Conservation (phyloP, 805 yeast genomes). For the Kregervanrija fluxuum region DNA sequence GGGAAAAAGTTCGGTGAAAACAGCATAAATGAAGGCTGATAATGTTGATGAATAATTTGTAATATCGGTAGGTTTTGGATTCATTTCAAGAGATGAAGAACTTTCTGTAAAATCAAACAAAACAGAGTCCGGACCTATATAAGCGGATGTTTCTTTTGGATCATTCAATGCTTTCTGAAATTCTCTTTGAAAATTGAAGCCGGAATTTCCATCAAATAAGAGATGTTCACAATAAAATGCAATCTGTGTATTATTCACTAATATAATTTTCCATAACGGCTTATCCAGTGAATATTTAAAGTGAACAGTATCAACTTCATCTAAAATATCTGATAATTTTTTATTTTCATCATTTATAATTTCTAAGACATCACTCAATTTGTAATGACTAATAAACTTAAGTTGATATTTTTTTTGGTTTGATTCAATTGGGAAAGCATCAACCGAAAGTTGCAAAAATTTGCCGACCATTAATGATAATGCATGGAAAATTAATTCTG, state of each 20-base stretch:
- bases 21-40: no score
- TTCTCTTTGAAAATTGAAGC: constrained; percentile 24
- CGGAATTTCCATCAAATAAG: constrained; percentile 30
- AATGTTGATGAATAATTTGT: no score
- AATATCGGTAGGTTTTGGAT: no score
- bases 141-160: not conserved
- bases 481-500: constrained; percentile 4
- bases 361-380: constrained; percentile 9
- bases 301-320: constrained; percentile 3
- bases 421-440: constrained; percentile 2
- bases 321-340: constrained; percentile 4
- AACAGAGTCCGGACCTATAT: not conserved
- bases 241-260: constrained; percentile 9
- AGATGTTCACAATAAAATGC: constrained; percentile 25
- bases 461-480: constrained; percentile 8
- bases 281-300: constrained; percentile 5
- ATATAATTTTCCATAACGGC: constrained; percentile 15
- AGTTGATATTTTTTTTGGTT: not conserved
- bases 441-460: constrained; percentile 15
- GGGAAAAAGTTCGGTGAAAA: no score
- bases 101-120: constrained; percentile 2
- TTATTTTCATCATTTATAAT: constrained; percentile 2
- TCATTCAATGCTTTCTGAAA: constrained; percentile 7
- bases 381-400: constrained; percentile 5
- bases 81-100: no score